Evolutionary conservation across 768 basidiomycete genomes (phyloP).

Genomic region (Chiua virens): DNA sequence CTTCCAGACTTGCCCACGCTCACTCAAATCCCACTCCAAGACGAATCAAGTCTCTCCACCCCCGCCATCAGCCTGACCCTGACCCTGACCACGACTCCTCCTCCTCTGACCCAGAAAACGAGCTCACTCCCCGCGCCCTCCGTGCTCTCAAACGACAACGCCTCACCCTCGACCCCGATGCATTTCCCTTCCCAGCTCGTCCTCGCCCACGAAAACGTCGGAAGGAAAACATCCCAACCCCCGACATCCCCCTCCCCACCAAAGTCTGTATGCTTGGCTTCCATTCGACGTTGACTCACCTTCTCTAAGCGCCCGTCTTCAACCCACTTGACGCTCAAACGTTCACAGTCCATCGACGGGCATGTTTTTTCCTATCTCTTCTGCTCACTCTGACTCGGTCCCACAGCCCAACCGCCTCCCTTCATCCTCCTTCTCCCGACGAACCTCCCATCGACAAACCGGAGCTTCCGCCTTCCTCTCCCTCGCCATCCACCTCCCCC

Average conservation of each 20-base stretch:
- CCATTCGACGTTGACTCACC: neutral
- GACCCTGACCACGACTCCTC: conserved; percentile 20
- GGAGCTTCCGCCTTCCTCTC: neutral
- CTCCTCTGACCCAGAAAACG: conserved; percentile 27
- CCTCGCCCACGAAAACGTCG: conserved; percentile 21
- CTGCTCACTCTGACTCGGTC: neutral
- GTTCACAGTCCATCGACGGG: too few species aligned
- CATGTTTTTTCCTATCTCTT: neutral
- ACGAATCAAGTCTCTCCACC: neutral
- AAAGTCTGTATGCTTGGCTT: neutral
- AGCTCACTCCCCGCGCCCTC: conserved; percentile 34
- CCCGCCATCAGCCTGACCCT: conserved; percentile 8
- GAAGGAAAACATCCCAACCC: conserved; percentile 16
- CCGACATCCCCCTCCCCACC: neutral
- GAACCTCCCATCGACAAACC: too few species aligned
- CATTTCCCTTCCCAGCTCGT: conserved; percentile 18
- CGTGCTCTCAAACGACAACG: conserved; percentile 35
- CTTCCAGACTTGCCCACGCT: conserved; percentile 22
- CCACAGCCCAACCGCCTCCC: too few species aligned
- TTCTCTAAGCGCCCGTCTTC: neutral
- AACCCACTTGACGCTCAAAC: neutral
- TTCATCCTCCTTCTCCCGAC: too few species aligned
- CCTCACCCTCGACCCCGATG: conserved; percentile 30
- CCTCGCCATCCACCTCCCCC: neutral
- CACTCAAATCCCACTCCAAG: neutral